Conservation (phyloP, 768 basidiomycete genomes). For the Pleurotus ostreatus region DNA sequence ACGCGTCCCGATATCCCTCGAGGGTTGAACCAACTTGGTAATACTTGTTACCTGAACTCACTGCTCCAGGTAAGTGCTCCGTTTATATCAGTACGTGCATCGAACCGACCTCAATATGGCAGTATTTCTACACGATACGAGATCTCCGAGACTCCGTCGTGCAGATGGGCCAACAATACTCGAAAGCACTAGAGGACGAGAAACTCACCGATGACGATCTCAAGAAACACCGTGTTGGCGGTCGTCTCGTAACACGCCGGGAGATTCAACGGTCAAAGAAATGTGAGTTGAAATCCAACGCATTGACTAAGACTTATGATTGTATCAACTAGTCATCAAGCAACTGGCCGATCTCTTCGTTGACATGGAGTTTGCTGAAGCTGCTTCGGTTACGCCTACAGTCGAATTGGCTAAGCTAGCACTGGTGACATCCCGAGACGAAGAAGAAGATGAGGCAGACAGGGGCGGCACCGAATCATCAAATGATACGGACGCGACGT, state of each 20-base stretch:
- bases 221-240: slow-evolving; percentile 83
- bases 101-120: slow-evolving; percentile 4
- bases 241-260: slow-evolving; percentile 71
- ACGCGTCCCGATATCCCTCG: slow-evolving; percentile 70
- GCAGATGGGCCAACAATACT: slow-evolving; percentile 49
- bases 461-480: slow-evolving; percentile 75
- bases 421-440: slow-evolving; percentile 85
- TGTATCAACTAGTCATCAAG: slow-evolving; percentile 56
- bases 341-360: slow-evolving; percentile 79
- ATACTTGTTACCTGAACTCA: slow-evolving; percentile 86
- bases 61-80: slow-evolving; percentile 52
- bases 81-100: neutral
- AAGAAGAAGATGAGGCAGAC: slow-evolving; percentile 78
- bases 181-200: slow-evolving; percentile 59
- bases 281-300: slow-evolving; percentile 49
- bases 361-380: slow-evolving; percentile 63
- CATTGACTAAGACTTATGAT: neutral
- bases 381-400: slow-evolving; percentile 73
- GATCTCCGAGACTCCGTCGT: slow-evolving; percentile 77
- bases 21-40: slow-evolving; percentile 85
- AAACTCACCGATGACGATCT: slow-evolving; percentile 79
- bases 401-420: slow-evolving; percentile 89
- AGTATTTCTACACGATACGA: slow-evolving; percentile 97
- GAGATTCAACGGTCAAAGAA: slow-evolving; percentile 83
- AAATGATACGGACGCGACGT: slow-evolving; percentile 84